Evolutionary conservation across 352 stramenopile genomes (phyloP).

Genomic region (Phytophthora litchii): DNA sequence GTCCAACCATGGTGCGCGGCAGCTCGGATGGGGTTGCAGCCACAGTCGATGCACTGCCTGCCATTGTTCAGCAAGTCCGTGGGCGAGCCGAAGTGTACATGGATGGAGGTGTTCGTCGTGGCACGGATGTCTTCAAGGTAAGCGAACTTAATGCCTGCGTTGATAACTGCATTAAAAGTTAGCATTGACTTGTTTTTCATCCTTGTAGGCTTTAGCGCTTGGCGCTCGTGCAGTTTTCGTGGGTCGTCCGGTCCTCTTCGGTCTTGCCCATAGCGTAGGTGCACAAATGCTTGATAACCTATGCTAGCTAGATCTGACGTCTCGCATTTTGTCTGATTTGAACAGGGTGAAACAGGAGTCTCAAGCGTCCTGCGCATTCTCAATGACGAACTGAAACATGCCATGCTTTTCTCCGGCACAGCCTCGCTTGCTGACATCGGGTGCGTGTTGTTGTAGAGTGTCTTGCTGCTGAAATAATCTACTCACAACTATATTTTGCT

Average conservation of each 20-base stretch:
- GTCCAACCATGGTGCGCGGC: conserved; percentile 93
- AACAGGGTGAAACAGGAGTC: conserved; percentile 83
- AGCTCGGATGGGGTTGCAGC: conserved; percentile 90
- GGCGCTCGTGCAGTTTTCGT: conserved; percentile 94
- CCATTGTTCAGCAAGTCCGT: conserved; percentile 87
- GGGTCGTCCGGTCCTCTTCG: conserved; percentile 95
- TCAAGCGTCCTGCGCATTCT: conserved; percentile 89
- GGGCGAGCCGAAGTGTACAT: conserved; percentile 90
- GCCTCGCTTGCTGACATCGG: conserved; percentile 60
- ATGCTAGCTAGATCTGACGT: not conserved
- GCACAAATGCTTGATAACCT: not conserved
- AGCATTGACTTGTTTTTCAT: not conserved
- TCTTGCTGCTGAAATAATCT: not conserved
- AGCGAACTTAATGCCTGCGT: not conserved
- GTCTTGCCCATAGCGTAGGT: conserved; percentile 87
- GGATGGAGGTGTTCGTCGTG: conserved; percentile 94
- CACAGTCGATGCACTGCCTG: conserved; percentile 91
- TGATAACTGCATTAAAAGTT: not conserved
- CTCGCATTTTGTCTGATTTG: conserved; percentile 1
- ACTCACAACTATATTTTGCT: not conserved
- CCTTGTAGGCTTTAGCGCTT: conserved; percentile 64
- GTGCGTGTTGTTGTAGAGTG: conserved; percentile 30
- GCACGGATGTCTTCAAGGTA: conserved; percentile 95
- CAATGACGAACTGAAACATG: conserved; percentile 91
- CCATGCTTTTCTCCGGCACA: conserved; percentile 88